Conservation (phyloP, 768 basidiomycete species). For the Suillus cothurnatus region DNA sequence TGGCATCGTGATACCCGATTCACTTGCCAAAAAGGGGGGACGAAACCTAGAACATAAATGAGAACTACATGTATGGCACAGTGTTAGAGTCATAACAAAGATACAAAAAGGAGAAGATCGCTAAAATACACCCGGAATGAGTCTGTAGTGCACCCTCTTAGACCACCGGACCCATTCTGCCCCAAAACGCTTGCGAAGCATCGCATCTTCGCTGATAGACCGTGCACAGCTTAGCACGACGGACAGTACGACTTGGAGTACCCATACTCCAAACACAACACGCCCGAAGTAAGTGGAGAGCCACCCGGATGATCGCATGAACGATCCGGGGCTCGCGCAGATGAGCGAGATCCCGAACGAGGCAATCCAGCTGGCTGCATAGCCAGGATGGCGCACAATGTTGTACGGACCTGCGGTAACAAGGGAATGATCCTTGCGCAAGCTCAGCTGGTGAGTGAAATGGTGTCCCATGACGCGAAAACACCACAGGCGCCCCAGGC, state of each 20-base stretch:
- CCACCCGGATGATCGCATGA: conserved; percentile 27
- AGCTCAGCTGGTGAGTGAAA: conserved; percentile 38
- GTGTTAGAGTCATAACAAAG: neutral
- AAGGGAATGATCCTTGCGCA: conserved; percentile 32
- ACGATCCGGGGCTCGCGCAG: conserved; percentile 34
- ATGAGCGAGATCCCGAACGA: conserved; percentile 34
- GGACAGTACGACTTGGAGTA: conserved; percentile 23
- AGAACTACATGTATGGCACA: neutral
- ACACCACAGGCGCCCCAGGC: conserved; percentile 39
- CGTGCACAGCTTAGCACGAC: conserved; percentile 33
- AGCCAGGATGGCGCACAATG: conserved; percentile 39
- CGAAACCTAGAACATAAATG: neutral
- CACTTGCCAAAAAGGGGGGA: neutral
- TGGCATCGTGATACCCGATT: neutral
- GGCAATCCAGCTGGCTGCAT: conserved; percentile 27
- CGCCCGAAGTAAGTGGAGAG: conserved; percentile 22
- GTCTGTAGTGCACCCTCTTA: conserved; percentile 24
- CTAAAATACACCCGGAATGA: conserved; percentile 32
- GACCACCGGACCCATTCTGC: conserved; percentile 29
- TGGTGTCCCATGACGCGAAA: conserved; percentile 34
- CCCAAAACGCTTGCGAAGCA: conserved; percentile 23
- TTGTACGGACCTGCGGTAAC: conserved; percentile 38
- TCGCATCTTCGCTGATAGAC: conserved; percentile 26
- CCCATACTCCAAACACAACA: conserved; percentile 30
- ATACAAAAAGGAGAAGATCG: neutral